Conservation (phyloP, 2,329 filamentous ascomycete species). For the Fusarium beomiforme region DNA sequence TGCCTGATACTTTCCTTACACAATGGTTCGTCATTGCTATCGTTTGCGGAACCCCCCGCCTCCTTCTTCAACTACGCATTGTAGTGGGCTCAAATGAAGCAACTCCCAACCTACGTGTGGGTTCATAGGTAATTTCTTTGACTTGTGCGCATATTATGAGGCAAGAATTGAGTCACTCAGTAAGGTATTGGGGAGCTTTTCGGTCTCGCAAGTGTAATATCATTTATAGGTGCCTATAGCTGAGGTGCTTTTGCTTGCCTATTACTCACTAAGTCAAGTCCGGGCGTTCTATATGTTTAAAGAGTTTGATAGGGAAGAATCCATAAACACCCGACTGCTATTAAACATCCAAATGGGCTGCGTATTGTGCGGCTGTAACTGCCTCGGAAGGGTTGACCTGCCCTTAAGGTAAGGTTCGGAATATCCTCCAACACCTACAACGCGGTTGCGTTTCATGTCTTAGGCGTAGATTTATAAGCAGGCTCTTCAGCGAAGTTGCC, state of each 20-base stretch:
- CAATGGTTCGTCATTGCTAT: slow-evolving; percentile 10
- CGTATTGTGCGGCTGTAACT: not conserved
- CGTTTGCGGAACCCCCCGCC: not conserved
- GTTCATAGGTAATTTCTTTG: not conserved
- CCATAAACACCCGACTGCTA: not conserved
- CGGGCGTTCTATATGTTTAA: not conserved
- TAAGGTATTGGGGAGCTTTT: not conserved
- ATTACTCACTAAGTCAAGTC: not conserved
- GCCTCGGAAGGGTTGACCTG: not conserved
- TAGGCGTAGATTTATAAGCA: not conserved
- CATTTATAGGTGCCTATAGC: not conserved
- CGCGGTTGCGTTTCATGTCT: not conserved
- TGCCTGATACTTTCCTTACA: not conserved
- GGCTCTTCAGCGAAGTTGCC: not conserved
- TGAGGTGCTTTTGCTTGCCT: not conserved
- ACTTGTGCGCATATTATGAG: not conserved
- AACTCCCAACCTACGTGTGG: not conserved
- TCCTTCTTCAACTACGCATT: not conserved
- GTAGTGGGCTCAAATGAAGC: not conserved
- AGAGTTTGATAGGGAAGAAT: not conserved
- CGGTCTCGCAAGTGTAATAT: not conserved
- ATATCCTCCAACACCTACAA: not conserved
- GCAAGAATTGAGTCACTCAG: not conserved
- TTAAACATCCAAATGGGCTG: not conserved
- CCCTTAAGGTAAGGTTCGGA: not conserved